phyloP scores from a whole-genome alignment of 345 rosid species.

The Chamaenerion angustifolium region DNA sequence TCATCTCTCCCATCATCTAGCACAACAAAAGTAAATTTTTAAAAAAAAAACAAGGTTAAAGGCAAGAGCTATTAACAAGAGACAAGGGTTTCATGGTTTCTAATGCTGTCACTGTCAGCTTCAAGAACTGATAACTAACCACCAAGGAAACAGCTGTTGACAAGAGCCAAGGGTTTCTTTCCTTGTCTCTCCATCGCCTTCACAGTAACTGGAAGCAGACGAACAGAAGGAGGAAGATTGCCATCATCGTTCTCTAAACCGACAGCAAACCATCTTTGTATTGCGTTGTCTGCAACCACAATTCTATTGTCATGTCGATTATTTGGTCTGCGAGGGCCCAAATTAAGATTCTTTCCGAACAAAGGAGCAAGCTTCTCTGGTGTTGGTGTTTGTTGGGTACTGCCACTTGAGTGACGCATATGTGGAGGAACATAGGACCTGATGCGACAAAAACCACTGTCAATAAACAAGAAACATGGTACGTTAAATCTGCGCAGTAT shows the following conservation, averaged over 20 bases:
- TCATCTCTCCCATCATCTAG: constrained; percentile 7
- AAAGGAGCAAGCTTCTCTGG: background rate
- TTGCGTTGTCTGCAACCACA: constrained; percentile 18
- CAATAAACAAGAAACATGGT: too few relatives aligned
- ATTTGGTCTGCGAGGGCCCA: too few relatives aligned
- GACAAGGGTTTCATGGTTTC: too few relatives aligned
- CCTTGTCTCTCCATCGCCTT: constrained; percentile 19
- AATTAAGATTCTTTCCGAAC: constrained; percentile 16
- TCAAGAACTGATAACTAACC: constrained; percentile 15
- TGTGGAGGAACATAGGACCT: constrained; percentile 64
- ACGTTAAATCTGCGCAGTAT: too few relatives aligned
- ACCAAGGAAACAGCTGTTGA: constrained; percentile 9
- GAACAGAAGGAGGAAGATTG: too few relatives aligned
- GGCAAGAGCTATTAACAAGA: background rate
- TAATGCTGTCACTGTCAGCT: background rate
- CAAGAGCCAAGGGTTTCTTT: constrained; percentile 22
- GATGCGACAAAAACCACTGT: too few relatives aligned
- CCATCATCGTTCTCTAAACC: constrained; percentile 25
- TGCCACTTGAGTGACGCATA: constrained; percentile 30
- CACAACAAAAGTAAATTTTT: background rate
- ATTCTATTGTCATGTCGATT: constrained; percentile 14
- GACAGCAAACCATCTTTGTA: constrained; percentile 31
- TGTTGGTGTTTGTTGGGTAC: constrained; percentile 14
- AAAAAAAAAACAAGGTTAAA: background rate
- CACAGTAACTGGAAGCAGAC: constrained; percentile 21